Base-by-base conservation (phyloP, 176 grass and related monocot species). In the Aegilops umbellulata region DNA sequence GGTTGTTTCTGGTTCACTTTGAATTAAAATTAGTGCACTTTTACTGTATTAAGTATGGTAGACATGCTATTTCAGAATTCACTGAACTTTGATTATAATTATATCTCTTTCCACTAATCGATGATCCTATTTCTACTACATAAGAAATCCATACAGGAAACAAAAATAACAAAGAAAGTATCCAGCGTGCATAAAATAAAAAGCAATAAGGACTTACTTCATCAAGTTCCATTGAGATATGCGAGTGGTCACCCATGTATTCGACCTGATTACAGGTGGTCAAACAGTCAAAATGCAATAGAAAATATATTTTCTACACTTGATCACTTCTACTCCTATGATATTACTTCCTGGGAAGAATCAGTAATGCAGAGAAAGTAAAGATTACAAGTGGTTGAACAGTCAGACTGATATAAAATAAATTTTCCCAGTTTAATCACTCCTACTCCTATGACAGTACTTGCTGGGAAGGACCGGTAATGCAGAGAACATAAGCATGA, bases 181-280 rank as follows among this genome's bases (percentile, higher is more conserved):
- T 69, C 57, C 61, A 51, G 32, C 23, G 0, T 76, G 58, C 64
- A 83, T n/a, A 11, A 64, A 32, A 81, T 64, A 77, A 80, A 69
- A 79, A 47, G 24, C 10, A 64, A 88, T 65, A 64, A 72, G 60
- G 77, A 90, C 85, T 85, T 96, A 96, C 97, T 80, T 94, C 92
- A 91, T 99, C 97, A 58, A 99, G 95, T 51, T 94, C 88, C 89
- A 93, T 90, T 84, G 97, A 96, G 67, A 99, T 91, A 76, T 99
- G 94, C 5, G 97, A 99, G 77, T 96, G 88, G 58, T 99, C 88
- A 27, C 97, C 92, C 94, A 99, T 99, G 77, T 91, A 99, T 83
- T 91, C 82, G 70, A 99, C 87, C 97, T 99, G 87, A 79, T 91
- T 91, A 84, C 47, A 82, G 73, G 35, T 80, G 49, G 23, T 58